These are phyloP conservation scores for Calocera cornea DNA, from an alignment of 768 basidiomycete genomes.

Conservation along the genomic window DNA sequence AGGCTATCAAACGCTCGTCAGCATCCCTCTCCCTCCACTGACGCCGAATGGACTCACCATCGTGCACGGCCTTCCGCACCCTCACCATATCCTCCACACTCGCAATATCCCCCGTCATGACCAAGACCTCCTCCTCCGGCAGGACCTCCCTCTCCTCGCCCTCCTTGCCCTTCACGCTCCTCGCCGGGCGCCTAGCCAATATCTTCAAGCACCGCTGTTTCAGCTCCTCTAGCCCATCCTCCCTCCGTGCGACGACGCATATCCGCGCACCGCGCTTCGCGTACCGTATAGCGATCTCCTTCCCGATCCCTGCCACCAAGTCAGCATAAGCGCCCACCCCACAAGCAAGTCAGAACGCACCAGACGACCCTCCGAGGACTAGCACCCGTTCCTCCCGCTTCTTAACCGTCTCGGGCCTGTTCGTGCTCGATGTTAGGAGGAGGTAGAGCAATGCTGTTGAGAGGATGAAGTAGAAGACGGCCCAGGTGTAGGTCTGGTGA, in stretches of 20 bases:
- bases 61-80: slow-evolving; percentile 39
- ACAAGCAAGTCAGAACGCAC: neutral
- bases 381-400: neutral
- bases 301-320: slow-evolving; percentile 46
- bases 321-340: neutral
- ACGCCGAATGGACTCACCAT: slow-evolving; percentile 32
- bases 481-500: neutral
- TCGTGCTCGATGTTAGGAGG: neutral
- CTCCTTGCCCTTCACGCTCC: neutral
- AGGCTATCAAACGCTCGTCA: slow-evolving; percentile 35
- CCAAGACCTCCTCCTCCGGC: slow-evolving; percentile 28
- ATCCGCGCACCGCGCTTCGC: slow-evolving; percentile 59
- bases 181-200: slow-evolving; percentile 11
- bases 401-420: neutral
- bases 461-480: neutral
- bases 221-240: slow-evolving; percentile 42
- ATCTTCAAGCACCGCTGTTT: slow-evolving; percentile 41
- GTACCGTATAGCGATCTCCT: slow-evolving; percentile 53
- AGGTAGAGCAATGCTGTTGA: neutral
- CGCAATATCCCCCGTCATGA: slow-evolving; percentile 49
- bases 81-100: slow-evolving; percentile 51
- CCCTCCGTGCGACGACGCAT: slow-evolving; percentile 59
- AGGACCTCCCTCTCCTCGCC: neutral
- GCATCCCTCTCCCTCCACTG: neutral
- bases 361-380: neutral